phyloP scores from a whole-genome alignment of 1,284 basidiomycete species.

The Ceratobasidium sp. region DNA sequence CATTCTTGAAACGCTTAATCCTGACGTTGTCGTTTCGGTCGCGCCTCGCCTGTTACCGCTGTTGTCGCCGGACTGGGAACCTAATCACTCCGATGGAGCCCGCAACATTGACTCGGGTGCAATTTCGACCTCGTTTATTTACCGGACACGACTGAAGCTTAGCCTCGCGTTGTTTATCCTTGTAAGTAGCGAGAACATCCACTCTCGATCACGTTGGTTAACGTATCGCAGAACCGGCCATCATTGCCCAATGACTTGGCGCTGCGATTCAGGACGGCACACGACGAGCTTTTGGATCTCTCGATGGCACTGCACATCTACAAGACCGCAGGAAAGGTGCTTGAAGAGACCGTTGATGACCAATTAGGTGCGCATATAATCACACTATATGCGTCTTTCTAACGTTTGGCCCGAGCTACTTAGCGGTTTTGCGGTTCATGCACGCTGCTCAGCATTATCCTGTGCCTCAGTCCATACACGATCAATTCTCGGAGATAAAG shows the following conservation, averaged over 20 bases:
- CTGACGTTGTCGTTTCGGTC: not conserved
- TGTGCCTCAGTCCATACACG: not conserved
- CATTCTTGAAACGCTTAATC: slow-evolving; percentile 24
- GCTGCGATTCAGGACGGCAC: not conserved
- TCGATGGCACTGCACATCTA: slow-evolving; percentile 13
- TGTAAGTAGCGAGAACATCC: slow-evolving; percentile 3
- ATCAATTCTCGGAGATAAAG: not conserved
- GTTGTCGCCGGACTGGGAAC: slow-evolving; percentile 30
- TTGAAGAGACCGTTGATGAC: not conserved
- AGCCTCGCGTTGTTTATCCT: slow-evolving; percentile 35
- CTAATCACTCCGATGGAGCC: not conserved
- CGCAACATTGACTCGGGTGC: not conserved
- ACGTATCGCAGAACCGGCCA: slow-evolving; percentile 13
- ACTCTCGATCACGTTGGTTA: slow-evolving; percentile 3
- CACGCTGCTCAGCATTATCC: slow-evolving; percentile 29
- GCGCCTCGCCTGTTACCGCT: slow-evolving; percentile 32
- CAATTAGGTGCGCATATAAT: not conserved
- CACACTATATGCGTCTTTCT: not conserved
- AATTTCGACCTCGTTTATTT: not conserved
- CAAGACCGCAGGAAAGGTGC: not conserved
- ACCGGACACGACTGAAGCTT: slow-evolving; percentile 35
- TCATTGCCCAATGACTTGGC: slow-evolving; percentile 13
- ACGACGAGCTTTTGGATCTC: slow-evolving; percentile 3
- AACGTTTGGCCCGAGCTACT: not conserved
- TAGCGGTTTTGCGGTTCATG: slow-evolving; percentile 20